Conservation (phyloP, 2,329 filamentous ascomycete species). For the Ascochyta viciae-villosae region DNA sequence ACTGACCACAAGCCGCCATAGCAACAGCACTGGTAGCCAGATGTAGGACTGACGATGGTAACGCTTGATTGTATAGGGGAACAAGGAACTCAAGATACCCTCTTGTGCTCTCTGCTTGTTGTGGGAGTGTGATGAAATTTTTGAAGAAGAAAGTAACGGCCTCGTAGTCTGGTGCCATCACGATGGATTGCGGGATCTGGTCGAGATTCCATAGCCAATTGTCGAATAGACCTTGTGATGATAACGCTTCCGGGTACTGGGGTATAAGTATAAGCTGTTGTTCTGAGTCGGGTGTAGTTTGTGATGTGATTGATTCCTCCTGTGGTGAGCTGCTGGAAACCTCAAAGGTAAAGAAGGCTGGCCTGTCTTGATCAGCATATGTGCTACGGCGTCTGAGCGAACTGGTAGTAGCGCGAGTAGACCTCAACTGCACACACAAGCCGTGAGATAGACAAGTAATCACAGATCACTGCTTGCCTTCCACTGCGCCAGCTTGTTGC, state of each 20-base stretch:
- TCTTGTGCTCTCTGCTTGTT: constrained; percentile 47
- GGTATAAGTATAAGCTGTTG: constrained; percentile 33
- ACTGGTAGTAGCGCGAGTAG: background rate
- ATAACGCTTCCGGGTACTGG: constrained; percentile 17
- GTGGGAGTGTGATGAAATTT: constrained; percentile 50
- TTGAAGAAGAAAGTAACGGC: constrained; percentile 53
- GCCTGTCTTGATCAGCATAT: constrained; percentile 3
- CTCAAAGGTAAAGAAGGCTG: constrained; percentile 7
- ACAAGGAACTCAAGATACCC: constrained; percentile 50
- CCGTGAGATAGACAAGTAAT: background rate
- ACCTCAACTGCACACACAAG: background rate
- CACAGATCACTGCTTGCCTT: background rate
- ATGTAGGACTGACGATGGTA: constrained; percentile 48
- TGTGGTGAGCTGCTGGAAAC: background rate
- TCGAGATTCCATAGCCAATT: constrained; percentile 43
- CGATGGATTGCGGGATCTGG: constrained; percentile 36
- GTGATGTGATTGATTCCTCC: background rate
- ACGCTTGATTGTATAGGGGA: constrained; percentile 47
- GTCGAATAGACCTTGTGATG: constrained; percentile 30
- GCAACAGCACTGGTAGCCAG: constrained; percentile 50
- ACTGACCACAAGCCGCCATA: constrained; percentile 48
- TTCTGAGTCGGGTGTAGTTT: constrained; percentile 7
- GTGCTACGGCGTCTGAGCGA: background rate
- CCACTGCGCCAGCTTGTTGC: background rate
- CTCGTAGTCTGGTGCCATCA: constrained; percentile 45